phyloP scores from a whole-genome alignment of 179 eudicot genomes.

The Gypsophila paniculata region DNA sequence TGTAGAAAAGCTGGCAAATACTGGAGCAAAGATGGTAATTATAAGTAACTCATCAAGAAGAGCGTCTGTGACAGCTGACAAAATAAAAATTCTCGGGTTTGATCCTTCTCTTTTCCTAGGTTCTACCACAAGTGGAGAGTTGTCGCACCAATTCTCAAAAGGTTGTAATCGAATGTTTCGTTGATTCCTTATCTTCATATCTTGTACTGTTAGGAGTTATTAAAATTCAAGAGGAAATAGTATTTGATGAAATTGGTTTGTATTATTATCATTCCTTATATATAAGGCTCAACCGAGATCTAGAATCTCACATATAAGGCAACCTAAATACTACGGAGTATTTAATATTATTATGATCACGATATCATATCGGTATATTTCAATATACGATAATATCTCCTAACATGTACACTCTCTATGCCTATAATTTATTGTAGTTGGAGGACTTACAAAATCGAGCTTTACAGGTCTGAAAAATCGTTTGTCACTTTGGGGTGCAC shows the following conservation, averaged over 20 bases:
- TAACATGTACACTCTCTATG: neutral
- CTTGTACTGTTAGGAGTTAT: too few species aligned
- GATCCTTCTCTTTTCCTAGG: constrained; percentile 79
- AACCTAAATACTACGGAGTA: too few species aligned
- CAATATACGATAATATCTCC: too few species aligned
- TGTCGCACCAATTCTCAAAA: constrained; percentile 72
- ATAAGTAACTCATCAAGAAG: constrained; percentile 94
- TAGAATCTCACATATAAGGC: too few species aligned
- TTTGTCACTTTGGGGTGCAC: neutral
- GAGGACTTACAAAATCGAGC: neutral
- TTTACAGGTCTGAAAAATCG: neutral
- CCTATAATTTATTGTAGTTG: neutral
- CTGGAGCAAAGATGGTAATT: constrained; percentile 82
- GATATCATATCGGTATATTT: too few species aligned
- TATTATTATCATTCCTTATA: too few species aligned
- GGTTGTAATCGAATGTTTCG: constrained; percentile 32
- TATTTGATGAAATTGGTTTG: too few species aligned
- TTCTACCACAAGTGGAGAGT: constrained; percentile 85
- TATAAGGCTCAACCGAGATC: too few species aligned
- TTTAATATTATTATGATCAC: too few species aligned
- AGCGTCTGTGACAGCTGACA: constrained; percentile 71
- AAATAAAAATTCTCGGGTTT: constrained; percentile 74
- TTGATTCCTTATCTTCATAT: neutral
- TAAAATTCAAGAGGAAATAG: too few species aligned
- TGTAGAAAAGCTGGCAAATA: constrained; percentile 74